These are phyloP conservation scores for Carallia pectinifolia DNA, from an alignment of 345 rosid species.

Conservation along the genomic window DNA sequence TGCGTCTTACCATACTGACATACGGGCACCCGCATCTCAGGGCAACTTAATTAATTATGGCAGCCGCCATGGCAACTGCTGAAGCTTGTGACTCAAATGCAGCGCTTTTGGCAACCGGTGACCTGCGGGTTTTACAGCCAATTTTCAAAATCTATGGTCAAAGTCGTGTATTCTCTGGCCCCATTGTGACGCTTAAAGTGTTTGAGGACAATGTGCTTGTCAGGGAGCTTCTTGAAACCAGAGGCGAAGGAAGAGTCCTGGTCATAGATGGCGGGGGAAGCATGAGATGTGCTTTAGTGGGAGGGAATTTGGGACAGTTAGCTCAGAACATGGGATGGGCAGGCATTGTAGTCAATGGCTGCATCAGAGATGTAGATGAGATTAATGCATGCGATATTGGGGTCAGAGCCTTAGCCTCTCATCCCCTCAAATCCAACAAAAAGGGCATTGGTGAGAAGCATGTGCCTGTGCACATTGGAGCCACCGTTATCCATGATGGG, in stretches of 20 bases:
- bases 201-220: conserved; percentile 87
- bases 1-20: too few relatives aligned
- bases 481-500: conserved; percentile 58
- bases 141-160: conserved; percentile 74
- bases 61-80: conserved; percentile 61
- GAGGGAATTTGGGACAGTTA: conserved; percentile 69
- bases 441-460: conserved; percentile 77
- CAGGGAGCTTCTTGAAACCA: conserved; percentile 63
- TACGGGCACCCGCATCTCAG: too few relatives aligned
- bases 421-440: conserved; percentile 74
- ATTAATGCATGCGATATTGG: conserved; percentile 72
- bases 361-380: conserved; percentile 84
- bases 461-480: conserved; percentile 53
- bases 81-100: conserved; percentile 83
- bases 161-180: conserved; percentile 62
- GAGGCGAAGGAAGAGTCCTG: conserved; percentile 77
- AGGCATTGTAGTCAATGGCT: conserved; percentile 76
- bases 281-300: conserved; percentile 76
- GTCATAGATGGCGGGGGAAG: conserved; percentile 92
- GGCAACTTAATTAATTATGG: conserved; percentile 29
- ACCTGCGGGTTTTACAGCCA: conserved; percentile 67
- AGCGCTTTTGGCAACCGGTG: conserved; percentile 51
- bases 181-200: conserved; percentile 69
- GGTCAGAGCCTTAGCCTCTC: conserved; percentile 73
- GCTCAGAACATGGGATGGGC: conserved; percentile 88